Conservation (phyloP, 257 asterid genomes). For the Nicotiana otophora region DNA sequence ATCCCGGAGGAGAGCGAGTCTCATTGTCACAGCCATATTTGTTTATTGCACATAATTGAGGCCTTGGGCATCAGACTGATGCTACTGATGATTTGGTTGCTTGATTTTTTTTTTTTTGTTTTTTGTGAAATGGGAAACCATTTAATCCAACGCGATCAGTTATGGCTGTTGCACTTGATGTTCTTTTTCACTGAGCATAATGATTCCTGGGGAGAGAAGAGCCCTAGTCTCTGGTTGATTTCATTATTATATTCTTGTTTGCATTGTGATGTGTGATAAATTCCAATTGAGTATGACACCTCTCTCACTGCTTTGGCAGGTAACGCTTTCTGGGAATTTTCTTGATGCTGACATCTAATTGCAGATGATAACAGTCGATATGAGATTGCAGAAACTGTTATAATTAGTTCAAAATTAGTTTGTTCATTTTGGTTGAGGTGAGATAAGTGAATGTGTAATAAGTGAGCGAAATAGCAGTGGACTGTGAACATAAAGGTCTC, state of each 20-base stretch:
- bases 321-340: conserved; percentile 57
- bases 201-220: neutral
- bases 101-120: neutral
- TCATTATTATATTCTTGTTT: neutral
- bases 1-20: neutral
- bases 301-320: conserved; percentile 37
- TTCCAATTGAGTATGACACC: neutral
- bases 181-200: neutral
- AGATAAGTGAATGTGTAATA: neutral
- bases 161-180: neutral
- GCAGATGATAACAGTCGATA: neutral
- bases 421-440: neutral
- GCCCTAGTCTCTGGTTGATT: neutral
- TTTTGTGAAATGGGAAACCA: neutral
- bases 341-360: conserved; percentile 68
- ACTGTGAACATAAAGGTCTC: neutral
- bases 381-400: neutral
- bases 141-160: neutral
- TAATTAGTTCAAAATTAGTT: neutral
- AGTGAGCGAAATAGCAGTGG: neutral
- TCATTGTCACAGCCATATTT: too few species aligned
- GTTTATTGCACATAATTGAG: neutral
- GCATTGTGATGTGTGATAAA: neutral
- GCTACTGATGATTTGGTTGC: neutral
- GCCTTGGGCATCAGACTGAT: neutral